Evolutionary conservation across 2,329 filamentous ascomycete species (phyloP).

Genomic region (Annulohypoxylon truncatum): DNA sequence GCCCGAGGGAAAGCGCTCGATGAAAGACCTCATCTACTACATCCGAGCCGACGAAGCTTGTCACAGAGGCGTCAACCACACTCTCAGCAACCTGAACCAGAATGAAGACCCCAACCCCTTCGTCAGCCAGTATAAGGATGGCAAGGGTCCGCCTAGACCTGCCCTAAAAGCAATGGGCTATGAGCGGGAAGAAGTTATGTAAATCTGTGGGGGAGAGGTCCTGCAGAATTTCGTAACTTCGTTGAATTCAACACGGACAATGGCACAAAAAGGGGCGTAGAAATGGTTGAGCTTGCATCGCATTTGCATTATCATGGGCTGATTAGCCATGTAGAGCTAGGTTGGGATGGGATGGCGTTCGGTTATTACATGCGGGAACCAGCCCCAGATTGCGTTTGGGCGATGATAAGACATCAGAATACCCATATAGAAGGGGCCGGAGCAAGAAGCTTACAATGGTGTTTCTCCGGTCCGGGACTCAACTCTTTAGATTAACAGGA

Average conservation of each 20-base stretch:
- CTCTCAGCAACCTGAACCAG: constrained; percentile 87
- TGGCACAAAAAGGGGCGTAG: background rate
- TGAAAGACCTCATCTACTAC: constrained; percentile 89
- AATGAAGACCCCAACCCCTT: constrained; percentile 92
- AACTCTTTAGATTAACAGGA: constrained; percentile 22
- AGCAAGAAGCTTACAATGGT: constrained; percentile 1
- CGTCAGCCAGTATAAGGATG: constrained; percentile 82
- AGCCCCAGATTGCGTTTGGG: constrained; percentile 2
- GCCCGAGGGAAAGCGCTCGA: constrained; percentile 82
- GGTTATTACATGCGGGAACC: constrained; percentile 11
- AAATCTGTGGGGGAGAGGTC: constrained; percentile 39
- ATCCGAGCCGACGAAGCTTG: constrained; percentile 90
- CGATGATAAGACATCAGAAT: constrained; percentile 27
- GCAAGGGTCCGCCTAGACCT: constrained; percentile 72
- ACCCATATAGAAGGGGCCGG: constrained; percentile 39
- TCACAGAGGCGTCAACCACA: constrained; percentile 96
- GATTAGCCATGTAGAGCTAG: constrained; percentile 12
- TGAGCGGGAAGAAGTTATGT: constrained; percentile 85
- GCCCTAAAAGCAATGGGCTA: constrained; percentile 77
- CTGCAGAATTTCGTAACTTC: background rate
- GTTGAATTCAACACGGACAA: constrained; percentile 3
- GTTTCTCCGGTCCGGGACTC: constrained; percentile 16
- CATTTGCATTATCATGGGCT: constrained; percentile 3
- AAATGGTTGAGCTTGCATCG: constrained; percentile 1
- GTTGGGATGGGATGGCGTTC: constrained; percentile 28